A percentile compares a stretch with the other conserved stretches of the same genome.
phyloP scores from a whole-genome alignment of 371 early-diverging fungal genomes.

The Saksenaea oblongispora region DNA sequence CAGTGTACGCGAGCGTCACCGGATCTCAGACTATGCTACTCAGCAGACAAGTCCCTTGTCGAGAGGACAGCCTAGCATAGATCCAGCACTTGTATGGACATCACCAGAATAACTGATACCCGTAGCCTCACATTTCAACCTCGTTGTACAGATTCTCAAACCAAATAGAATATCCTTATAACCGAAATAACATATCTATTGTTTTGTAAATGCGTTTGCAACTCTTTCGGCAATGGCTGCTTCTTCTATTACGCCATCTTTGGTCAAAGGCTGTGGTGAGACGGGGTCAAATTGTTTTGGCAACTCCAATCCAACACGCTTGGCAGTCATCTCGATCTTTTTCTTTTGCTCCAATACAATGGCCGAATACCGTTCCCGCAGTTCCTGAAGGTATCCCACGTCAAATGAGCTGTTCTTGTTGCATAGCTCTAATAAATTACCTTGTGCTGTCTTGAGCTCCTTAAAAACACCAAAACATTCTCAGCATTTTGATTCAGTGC shows the following conservation, averaged over 20 bases:
- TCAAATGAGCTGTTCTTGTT: neutral
- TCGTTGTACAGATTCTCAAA: neutral
- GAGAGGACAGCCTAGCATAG: neutral
- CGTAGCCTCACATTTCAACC: neutral
- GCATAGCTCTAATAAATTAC: conserved; percentile 11
- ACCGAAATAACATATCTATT: neutral
- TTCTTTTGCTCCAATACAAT: conserved; percentile 51
- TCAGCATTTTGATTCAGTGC: conserved; percentile 44
- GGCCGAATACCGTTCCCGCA: conserved; percentile 44
- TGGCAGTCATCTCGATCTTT: conserved; percentile 46
- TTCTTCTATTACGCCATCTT: neutral
- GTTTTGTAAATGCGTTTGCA: neutral
- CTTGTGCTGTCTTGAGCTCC: conserved; percentile 48
- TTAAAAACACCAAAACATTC: conserved; percentile 40
- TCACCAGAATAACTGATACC: neutral
- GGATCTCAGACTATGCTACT: neutral
- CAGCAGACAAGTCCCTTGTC: neutral
- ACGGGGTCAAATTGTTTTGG: conserved; percentile 43
- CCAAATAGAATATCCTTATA: neutral
- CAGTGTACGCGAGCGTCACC: neutral
- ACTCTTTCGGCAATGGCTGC: neutral
- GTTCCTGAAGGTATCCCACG: conserved; percentile 17
- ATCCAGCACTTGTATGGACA: neutral
- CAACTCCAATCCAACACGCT: conserved; percentile 48
- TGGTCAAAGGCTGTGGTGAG: conserved; percentile 4